These are phyloP conservation scores for Trichoderma hamatum DNA, from an alignment of 2,329 filamentous ascomycete genomes.

Conservation along the genomic window DNA sequence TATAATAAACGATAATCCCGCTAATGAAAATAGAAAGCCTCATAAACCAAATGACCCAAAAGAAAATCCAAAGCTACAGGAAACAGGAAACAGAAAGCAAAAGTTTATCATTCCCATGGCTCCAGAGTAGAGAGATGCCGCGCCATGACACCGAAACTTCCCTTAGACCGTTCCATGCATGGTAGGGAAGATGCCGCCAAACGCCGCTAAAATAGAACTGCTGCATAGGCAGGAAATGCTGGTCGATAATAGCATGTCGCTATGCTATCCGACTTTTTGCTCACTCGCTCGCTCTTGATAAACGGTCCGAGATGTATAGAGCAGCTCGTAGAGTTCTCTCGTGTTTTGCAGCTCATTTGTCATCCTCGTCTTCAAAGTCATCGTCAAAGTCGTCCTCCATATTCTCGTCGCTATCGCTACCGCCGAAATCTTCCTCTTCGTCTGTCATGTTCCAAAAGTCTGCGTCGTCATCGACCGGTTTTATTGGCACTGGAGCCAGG, in stretches of 20 bases:
- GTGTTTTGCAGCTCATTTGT: slow-evolving; percentile 33
- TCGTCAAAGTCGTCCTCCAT: slow-evolving; percentile 64
- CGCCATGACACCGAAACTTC: slow-evolving; percentile 19
- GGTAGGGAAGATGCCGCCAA: slow-evolving; percentile 15
- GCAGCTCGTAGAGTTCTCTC: background rate
- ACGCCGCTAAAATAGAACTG: slow-evolving; percentile 25
- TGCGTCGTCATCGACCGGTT: slow-evolving; percentile 67
- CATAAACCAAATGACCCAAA: background rate
- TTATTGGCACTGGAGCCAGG: slow-evolving; percentile 62
- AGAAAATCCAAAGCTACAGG: background rate
- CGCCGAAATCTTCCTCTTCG: slow-evolving; percentile 76
- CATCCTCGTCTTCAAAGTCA: slow-evolving; percentile 57
- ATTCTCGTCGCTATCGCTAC: slow-evolving; percentile 69
- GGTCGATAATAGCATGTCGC: background rate
- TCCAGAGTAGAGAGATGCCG: slow-evolving; percentile 23
- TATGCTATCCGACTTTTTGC: background rate
- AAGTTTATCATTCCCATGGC: slow-evolving; percentile 2
- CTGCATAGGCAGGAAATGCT: background rate
- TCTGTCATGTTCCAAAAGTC: slow-evolving; percentile 82
- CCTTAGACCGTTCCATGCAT: slow-evolving; percentile 14
- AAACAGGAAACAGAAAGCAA: slow-evolving; percentile 2
- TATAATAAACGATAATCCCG: slow-evolving; percentile 16
- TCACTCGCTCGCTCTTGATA: background rate
- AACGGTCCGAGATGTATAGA: background rate
- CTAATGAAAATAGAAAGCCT: slow-evolving; percentile 11